A percentile compares a stretch with the other conserved stretches of the same genome.
These are phyloP conservation scores for Trichophyton simii DNA, from an alignment of 2,329 filamentous ascomycete species.

Conservation along the genomic window DNA sequence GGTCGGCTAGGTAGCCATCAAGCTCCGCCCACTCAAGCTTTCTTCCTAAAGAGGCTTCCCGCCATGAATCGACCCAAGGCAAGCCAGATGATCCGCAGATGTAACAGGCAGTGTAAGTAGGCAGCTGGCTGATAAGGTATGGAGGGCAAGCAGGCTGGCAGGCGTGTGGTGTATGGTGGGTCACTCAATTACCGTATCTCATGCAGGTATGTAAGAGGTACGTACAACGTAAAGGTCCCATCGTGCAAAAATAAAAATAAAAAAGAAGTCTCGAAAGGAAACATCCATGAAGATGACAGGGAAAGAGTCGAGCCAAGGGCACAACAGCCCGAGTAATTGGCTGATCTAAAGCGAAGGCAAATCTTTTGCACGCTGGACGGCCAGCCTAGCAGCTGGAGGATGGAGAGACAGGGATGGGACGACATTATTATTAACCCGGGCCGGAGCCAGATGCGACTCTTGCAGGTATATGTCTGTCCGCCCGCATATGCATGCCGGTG, in stretches of 20 bases:
- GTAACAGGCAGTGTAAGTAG: neutral
- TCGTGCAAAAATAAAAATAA: neutral
- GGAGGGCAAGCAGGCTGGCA: neutral
- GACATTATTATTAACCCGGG: neutral
- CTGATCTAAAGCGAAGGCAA: neutral
- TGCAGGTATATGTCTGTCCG: neutral
- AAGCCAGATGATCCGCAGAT: slow-evolving; percentile 6
- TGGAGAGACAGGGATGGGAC: slow-evolving; percentile 2
- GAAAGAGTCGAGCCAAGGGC: neutral
- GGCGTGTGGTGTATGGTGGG: neutral
- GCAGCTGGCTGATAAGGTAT: neutral
- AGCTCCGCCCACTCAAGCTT: neutral
- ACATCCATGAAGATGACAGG: slow-evolving; percentile 1
- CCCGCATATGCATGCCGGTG: too few relatives aligned
- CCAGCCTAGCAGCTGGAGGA: slow-evolving; percentile 2
- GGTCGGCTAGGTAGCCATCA: neutral
- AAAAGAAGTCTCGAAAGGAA: neutral
- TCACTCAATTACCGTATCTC: slow-evolving; percentile 2
- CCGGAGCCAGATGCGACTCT: neutral
- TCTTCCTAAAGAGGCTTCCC: neutral
- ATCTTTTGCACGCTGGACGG: neutral
- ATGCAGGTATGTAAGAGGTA: neutral
- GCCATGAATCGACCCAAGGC: neutral
- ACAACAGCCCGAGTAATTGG: neutral
- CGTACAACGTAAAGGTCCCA: too few relatives aligned